A percentile compares a stretch with the other conserved stretches of the same genome.
Evolutionary conservation across 2,329 filamentous ascomycete genomes (phyloP).

Genomic region (Paecilomyces fulvus): DNA sequence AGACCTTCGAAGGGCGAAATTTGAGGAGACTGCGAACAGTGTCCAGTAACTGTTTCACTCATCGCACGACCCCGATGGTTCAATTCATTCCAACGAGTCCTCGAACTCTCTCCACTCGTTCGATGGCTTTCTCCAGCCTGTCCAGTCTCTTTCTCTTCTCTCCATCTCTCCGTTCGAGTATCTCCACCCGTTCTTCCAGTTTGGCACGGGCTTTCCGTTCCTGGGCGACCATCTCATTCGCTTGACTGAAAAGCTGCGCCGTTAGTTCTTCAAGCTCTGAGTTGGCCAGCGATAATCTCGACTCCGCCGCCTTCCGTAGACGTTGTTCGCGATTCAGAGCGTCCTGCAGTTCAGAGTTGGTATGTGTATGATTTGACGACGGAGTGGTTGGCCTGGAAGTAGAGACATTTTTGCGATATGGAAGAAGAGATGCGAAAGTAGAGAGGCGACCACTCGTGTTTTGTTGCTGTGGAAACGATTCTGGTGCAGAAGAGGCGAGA

Average conservation of each 20-base stretch:
- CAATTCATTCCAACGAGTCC: slow-evolving; percentile 37
- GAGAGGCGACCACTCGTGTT: slow-evolving; percentile 26
- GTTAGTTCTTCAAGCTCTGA: slow-evolving; percentile 55
- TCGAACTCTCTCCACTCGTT: slow-evolving; percentile 50
- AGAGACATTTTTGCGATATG: slow-evolving; percentile 21
- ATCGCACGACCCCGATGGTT: background rate
- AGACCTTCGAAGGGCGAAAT: background rate
- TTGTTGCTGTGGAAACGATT: slow-evolving; percentile 18
- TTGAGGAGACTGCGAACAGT: background rate
- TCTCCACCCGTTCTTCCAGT: slow-evolving; percentile 39
- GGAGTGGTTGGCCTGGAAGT: slow-evolving; percentile 14
- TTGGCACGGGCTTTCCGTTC: slow-evolving; percentile 52
- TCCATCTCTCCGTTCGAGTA: slow-evolving; percentile 38
- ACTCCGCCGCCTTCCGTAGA: slow-evolving; percentile 50
- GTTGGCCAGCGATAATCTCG: slow-evolving; percentile 45
- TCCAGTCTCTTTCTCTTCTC: slow-evolving; percentile 46
- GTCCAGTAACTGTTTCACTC: background rate
- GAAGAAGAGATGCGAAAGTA: slow-evolving; percentile 30
- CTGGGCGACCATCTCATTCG: slow-evolving; percentile 58
- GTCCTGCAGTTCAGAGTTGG: slow-evolving; percentile 41
- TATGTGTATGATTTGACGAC: slow-evolving; percentile 14
- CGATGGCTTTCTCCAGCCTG: slow-evolving; percentile 48
- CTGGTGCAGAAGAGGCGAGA: slow-evolving; percentile 15
- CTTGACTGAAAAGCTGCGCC: slow-evolving; percentile 52
- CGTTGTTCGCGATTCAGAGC: slow-evolving; percentile 47